Base-by-base conservation (phyloP, 163 green algal genomes). In the Volvox carteri region DNA sequence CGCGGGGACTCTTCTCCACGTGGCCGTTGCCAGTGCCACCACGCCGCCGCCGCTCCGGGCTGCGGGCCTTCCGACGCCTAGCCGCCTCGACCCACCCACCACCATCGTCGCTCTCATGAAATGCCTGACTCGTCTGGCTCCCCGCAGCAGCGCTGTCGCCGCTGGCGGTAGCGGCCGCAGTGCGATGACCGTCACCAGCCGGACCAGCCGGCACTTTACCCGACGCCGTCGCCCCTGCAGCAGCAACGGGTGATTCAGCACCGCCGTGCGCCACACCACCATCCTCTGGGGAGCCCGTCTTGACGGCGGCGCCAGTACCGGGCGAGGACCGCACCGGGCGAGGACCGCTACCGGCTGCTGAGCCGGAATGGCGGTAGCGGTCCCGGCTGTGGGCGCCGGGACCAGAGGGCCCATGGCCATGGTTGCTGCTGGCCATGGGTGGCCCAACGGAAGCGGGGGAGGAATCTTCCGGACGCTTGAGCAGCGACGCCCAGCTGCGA, bases 401-500 rank as follows among this genome's bases (percentile, higher is more conserved):
- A n/a, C n/a, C n/a, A n/a, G n/a, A n/a, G n/a, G n/a, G n/a, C n/a
- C n/a, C n/a, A n/a, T n/a, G n/a, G n/a, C n/a, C n/a, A n/a, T n/a
- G n/a, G n/a, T n/a, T n/a, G n/a, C n/a, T n/a, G n/a, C n/a, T n/a
- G n/a, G n/a, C n/a, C n/a, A n/a, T n/a, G n/a, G n/a, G n/a, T n/a
- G n/a, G n/a, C n/a, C 11, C 70, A 25, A 41, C 41, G 4, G 41
- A 6, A 11, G 70, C 41, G 39, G 14, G 39, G 19, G 70, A 1
- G 39, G 33, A 33, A 48, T 56, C 70, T 41, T 6, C 70, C 70
- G 33, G 18, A 48, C 75, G 48, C 75, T 84, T 84, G 8, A 84
- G 14, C 48, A 84, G 8, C 16, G 50, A 50, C 14, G 75, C 75
- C 75, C 75, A 84, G 75, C 75, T 84, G 41, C 18, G 54, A 23